Percentiles rank a stretch among this genome's conserved stretches.
These are phyloP conservation scores for Fusarium pseudoanthophilum DNA, from an alignment of 2,329 filamentous ascomycete genomes.

Conservation along the genomic window DNA sequence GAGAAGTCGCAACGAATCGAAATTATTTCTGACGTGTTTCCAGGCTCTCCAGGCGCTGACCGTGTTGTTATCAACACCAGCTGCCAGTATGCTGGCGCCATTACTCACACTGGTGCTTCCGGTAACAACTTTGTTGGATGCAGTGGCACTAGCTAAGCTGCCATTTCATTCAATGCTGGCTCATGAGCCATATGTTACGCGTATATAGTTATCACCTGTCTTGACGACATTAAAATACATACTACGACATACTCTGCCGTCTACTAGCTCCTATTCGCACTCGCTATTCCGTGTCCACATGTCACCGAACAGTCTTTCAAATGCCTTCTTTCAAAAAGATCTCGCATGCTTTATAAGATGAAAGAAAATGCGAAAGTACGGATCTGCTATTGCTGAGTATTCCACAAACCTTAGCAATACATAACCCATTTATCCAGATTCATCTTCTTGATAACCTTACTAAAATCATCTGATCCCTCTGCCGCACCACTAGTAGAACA, in stretches of 20 bases:
- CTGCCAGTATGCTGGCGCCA: slow-evolving; percentile 69
- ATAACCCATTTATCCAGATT: slow-evolving; percentile 66
- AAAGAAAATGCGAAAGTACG: too few species aligned
- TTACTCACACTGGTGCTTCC: slow-evolving; percentile 76
- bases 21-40: background rate
- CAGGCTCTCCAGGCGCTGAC: slow-evolving; percentile 68
- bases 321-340: background rate
- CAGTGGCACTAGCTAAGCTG: slow-evolving; percentile 38
- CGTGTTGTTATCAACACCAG: slow-evolving; percentile 71
- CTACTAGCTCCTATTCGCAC: fast-evolving
- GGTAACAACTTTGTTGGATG: slow-evolving; percentile 77
- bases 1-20: fast-evolving
- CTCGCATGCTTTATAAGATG: too few species aligned
- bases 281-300: fast-evolving
- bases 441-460: slow-evolving; percentile 74
- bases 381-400: too few species aligned
- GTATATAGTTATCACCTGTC: slow-evolving; percentile 1
- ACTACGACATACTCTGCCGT: background rate
- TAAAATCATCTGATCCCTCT: slow-evolving; percentile 61
- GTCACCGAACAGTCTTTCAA: fast-evolving
- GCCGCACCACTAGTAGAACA: slow-evolving; percentile 53
- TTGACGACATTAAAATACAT: background rate
- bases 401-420: background rate
- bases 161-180: fast-evolving
- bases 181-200: background rate